These are phyloP conservation scores for Ulmus americana DNA, from an alignment of 331 rosid species.

Conservation along the genomic window DNA sequence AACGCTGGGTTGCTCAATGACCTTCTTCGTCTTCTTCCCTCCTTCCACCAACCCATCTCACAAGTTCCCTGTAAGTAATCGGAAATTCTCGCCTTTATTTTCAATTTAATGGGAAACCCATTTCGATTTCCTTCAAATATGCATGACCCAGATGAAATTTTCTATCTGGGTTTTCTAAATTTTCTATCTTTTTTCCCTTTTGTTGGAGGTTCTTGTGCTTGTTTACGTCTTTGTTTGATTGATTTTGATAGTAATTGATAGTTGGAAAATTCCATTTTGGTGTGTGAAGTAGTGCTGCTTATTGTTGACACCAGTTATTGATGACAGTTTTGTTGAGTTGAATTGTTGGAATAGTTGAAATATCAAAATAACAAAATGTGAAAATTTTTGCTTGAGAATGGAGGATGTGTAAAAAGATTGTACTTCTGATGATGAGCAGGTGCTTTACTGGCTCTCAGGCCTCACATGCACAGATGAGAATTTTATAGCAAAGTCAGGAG, in stretches of 20 bases:
- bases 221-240: background rate
- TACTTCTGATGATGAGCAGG: conserved; percentile 35
- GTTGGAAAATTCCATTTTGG: background rate
- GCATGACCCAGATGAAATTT: background rate
- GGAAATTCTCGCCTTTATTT: background rate
- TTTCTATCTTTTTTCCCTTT: background rate
- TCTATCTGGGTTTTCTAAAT: conserved; percentile 13
- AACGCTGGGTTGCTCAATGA: conserved; percentile 86
- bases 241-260: background rate
- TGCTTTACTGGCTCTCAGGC: conserved; percentile 86
- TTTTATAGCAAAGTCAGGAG: conserved; percentile 68
- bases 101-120: background rate
- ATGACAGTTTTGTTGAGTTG: background rate
- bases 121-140: background rate
- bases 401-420: background rate
- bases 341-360: background rate
- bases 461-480: conserved; percentile 82
- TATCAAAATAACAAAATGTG: background rate
- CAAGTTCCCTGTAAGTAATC: conserved; percentile 63
- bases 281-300: background rate
- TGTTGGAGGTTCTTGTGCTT: background rate
- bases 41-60: conserved; percentile 47
- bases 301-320: background rate
- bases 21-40: conserved; percentile 74
- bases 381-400: background rate